phyloP scores from a whole-genome alignment of 2,329 filamentous ascomycete species.

The Paecilomyces dactylethromorphus region DNA sequence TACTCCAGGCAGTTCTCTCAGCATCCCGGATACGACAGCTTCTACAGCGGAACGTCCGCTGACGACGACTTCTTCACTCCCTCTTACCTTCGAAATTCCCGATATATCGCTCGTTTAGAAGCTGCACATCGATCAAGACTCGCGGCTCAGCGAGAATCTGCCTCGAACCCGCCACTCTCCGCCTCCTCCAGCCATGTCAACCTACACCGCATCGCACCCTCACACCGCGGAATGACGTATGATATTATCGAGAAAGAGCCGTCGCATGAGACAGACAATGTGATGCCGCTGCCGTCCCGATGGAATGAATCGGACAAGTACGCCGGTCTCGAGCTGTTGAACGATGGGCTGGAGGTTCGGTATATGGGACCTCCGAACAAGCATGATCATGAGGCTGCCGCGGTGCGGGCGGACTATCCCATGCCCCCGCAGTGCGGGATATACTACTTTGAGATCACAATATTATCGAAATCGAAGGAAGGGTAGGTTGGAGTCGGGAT shows the following conservation, averaged over 20 bases:
- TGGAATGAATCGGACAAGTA: conserved; percentile 80
- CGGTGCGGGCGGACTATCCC: conserved; percentile 73
- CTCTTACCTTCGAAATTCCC: conserved; percentile 72
- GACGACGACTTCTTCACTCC: conserved; percentile 64
- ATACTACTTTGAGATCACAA: conserved; percentile 81
- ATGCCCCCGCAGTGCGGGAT: conserved; percentile 89
- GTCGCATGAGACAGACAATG: conserved; percentile 50
- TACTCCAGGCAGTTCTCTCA: conserved; percentile 44
- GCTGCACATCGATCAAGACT: conserved; percentile 60
- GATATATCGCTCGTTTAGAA: conserved; percentile 70
- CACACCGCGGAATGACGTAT: conserved; percentile 72
- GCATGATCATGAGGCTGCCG: conserved; percentile 67
- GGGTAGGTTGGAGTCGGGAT: conserved; percentile 41
- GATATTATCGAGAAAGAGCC: conserved; percentile 75
- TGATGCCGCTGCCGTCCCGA: conserved; percentile 67
- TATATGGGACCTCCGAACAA: conserved; percentile 53
- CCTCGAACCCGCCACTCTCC: conserved; percentile 34
- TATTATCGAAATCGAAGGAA: conserved; percentile 61
- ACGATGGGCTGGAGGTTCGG: conserved; percentile 66
- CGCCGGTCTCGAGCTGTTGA: conserved; percentile 63
- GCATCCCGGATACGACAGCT: conserved; percentile 22
- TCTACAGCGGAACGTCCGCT: conserved; percentile 20
- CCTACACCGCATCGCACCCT: conserved; percentile 53
- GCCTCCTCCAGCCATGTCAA: conserved; percentile 53
- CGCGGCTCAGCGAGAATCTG: conserved; percentile 46